Evolutionary conservation across 2,329 filamentous ascomycete genomes (phyloP).

Genomic region (Oidium heveae): DNA sequence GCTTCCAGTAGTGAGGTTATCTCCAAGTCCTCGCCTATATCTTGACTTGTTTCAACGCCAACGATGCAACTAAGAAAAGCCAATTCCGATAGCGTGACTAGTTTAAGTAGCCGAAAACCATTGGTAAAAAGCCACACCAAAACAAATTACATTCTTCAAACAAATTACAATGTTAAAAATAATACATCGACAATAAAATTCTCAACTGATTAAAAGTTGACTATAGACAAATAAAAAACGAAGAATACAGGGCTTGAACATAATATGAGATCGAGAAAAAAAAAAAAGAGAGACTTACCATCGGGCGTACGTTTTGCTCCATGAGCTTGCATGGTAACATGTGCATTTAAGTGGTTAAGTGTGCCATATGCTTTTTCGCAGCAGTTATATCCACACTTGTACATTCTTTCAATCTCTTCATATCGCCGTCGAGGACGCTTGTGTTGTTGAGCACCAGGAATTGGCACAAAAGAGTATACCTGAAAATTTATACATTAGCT

Average conservation of each 20-base stretch:
- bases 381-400: slow-evolving; percentile 96
- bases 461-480: slow-evolving; percentile 95
- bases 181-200: too few species aligned
- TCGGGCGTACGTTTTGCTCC: slow-evolving; percentile 86
- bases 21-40: slow-evolving; percentile 19
- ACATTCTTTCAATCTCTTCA: slow-evolving; percentile 98
- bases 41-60: slow-evolving; percentile 23
- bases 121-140: too few species aligned
- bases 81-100: not conserved
- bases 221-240: too few species aligned
- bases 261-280: not conserved
- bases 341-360: slow-evolving; percentile 87
- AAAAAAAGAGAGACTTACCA: slow-evolving; percentile 35
- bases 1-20: slow-evolving; percentile 16
- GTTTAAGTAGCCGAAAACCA: not conserved
- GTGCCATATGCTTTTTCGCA: slow-evolving; percentile 98
- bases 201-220: too few species aligned
- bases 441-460: slow-evolving; percentile 88
- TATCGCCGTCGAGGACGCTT: slow-evolving; percentile 84
- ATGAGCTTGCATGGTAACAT: slow-evolving; percentile 97
- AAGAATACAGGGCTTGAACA: too few species aligned
- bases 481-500: slow-evolving; percentile 20
- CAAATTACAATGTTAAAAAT: too few species aligned
- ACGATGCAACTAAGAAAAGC: slow-evolving; percentile 9
- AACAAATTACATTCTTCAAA: too few species aligned